These are phyloP conservation scores for Lentinula novae-zelandiae DNA, from an alignment of 1,284 basidiomycete genomes.

Conservation along the genomic window DNA sequence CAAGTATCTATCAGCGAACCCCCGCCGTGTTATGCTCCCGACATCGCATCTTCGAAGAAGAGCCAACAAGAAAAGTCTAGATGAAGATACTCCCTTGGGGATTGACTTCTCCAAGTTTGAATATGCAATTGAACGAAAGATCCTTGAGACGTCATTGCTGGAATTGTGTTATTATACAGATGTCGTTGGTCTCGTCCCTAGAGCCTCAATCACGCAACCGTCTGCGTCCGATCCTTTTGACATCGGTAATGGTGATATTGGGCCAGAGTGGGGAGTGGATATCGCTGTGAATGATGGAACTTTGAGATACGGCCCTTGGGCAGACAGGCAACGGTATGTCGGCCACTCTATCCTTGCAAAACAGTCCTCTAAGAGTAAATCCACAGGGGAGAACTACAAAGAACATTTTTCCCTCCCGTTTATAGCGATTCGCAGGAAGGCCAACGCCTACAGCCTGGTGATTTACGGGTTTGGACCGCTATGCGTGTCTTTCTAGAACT, in stretches of 20 bases:
- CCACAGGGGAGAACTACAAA: conserved; percentile 69
- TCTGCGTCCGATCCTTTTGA: conserved; percentile 49
- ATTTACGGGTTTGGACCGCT: conserved; percentile 76
- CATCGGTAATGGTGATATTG: conserved; percentile 80
- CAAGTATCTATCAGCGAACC: conserved; percentile 17
- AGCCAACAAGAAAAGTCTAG: conserved; percentile 34
- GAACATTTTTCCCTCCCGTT: conserved; percentile 76
- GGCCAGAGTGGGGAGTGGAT: conserved; percentile 93
- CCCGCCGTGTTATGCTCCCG: background rate
- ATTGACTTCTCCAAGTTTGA: conserved; percentile 58
- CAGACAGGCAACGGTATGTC: conserved; percentile 79
- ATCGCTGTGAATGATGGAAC: conserved; percentile 72
- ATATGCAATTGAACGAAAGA: conserved; percentile 82
- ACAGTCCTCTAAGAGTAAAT: background rate
- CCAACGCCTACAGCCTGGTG: conserved; percentile 62
- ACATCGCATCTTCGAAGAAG: conserved; percentile 26
- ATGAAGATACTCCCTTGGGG: conserved; percentile 53
- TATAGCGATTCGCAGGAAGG: conserved; percentile 66
- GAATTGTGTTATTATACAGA: conserved; percentile 86
- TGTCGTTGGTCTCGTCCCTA: conserved; percentile 63
- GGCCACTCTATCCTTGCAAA: background rate
- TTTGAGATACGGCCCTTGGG: conserved; percentile 90
- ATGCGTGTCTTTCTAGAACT: conserved; percentile 80
- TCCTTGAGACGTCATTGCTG: conserved; percentile 73
- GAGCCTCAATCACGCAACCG: conserved; percentile 26